Percentiles rank a stretch among this genome's conserved stretches.
Evolutionary conservation across 2,329 filamentous ascomycete species (phyloP).

Genomic region (Scleromitrula shiraiana): DNA sequence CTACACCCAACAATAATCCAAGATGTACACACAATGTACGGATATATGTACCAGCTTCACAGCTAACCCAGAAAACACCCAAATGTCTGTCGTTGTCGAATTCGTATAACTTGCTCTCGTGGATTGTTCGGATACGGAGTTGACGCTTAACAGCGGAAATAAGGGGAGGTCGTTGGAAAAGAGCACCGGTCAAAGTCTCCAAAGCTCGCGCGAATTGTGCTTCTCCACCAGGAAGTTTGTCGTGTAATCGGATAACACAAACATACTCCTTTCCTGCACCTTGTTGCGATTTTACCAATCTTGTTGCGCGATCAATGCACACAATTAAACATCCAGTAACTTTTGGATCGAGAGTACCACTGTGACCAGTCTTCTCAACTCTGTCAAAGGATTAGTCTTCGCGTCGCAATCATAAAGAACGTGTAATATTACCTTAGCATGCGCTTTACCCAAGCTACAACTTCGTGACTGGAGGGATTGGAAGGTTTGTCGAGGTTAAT

Average conservation of each 20-base stretch:
- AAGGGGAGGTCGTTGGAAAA: conserved; percentile 93
- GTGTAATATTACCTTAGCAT: conserved; percentile 64
- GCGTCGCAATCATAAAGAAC: not conserved
- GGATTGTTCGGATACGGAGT: conserved; percentile 94
- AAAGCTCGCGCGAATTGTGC: conserved; percentile 87
- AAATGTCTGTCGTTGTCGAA: conserved; percentile 98
- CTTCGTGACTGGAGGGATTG: conserved; percentile 96
- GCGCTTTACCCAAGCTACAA: conserved; percentile 98
- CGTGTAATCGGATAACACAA: conserved; percentile 88
- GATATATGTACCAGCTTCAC: conserved; percentile 97
- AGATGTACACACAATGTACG: conserved; percentile 96
- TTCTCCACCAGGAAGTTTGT: conserved; percentile 89
- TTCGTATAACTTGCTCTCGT: conserved; percentile 93
- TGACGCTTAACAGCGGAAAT: conserved; percentile 99
- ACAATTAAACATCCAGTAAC: conserved; percentile 94
- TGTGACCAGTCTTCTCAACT: conserved; percentile 95
- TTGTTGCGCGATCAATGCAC: conserved; percentile 92
- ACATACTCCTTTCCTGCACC: conserved; percentile 99
- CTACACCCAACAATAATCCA: conserved; percentile 67
- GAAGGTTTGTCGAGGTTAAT: conserved; percentile 98
- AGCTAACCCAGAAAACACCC: conserved; percentile 98
- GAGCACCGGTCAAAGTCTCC: conserved; percentile 90
- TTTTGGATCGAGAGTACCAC: conserved; percentile 95
- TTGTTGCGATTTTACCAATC: conserved; percentile 97
- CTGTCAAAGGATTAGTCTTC: conserved; percentile 35